Conservation (phyloP, 2,329 filamentous ascomycete species). For the Aspergillus sp. region DNA sequence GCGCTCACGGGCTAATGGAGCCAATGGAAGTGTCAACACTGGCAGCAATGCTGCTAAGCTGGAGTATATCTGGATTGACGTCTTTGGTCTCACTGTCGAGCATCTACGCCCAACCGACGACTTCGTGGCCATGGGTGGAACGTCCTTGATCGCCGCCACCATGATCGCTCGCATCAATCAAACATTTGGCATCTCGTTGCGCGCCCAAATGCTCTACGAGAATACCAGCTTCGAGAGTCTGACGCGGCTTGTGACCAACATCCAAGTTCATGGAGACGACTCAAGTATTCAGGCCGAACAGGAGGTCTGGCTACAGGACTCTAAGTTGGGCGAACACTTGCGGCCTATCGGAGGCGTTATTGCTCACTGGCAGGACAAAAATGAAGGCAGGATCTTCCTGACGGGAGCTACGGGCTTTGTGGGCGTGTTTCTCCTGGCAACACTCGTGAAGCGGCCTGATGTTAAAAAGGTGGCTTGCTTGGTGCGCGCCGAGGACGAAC, state of each 20-base stretch:
- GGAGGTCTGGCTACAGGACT: slow-evolving; percentile 22
- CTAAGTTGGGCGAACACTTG: slow-evolving; percentile 11
- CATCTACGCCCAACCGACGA: slow-evolving; percentile 14
- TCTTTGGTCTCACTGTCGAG: neutral
- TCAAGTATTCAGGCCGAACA: slow-evolving; percentile 14
- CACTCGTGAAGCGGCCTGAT: slow-evolving; percentile 61
- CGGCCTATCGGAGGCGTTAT: neutral
- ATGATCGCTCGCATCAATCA: slow-evolving; percentile 22
- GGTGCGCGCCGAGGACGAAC: slow-evolving; percentile 63
- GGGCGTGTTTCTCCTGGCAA: slow-evolving; percentile 71
- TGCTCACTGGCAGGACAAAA: neutral
- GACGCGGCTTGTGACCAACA: slow-evolving; percentile 7
- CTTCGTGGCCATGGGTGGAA: slow-evolving; percentile 25
- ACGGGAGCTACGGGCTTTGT: slow-evolving; percentile 85
- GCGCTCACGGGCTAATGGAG: neutral
- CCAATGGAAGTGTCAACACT: neutral
- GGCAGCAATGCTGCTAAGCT: neutral
- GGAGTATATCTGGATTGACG: slow-evolving; percentile 4
- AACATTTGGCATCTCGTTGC: slow-evolving; percentile 17
- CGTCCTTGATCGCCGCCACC: slow-evolving; percentile 23
- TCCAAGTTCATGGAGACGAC: neutral
- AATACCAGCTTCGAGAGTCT: slow-evolving; percentile 18
- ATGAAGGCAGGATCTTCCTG: slow-evolving; percentile 60
- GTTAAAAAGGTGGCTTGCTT: slow-evolving; percentile 66
- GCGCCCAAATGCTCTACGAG: slow-evolving; percentile 24